Evolutionary conservation across 352 stramenopile species (phyloP), one percentile per base, ranked within the genome.

Genomic region (Elongisporangium senticosum): DNA sequence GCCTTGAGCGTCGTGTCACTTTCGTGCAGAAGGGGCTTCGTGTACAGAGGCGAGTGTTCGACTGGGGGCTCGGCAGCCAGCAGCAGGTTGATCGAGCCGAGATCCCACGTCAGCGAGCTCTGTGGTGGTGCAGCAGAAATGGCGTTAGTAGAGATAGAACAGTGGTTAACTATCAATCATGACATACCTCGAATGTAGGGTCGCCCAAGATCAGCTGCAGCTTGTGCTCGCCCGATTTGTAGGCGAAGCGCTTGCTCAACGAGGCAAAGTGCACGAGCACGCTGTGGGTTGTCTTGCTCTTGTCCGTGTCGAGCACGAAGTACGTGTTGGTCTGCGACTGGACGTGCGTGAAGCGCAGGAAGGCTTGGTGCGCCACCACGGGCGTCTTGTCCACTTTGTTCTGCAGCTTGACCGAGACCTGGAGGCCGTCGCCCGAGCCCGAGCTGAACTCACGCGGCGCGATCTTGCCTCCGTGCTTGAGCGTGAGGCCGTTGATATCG

Each of bases 1-100:
- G 86, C 81, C 62, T 79, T 77, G 4, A 96, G 74, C 53, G 88
- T 92, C 57, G 86, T 91, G 65, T 96, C 88, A 21, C 85, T 95
- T 53, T 96, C 85, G 59, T 96, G 65, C 22, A 95, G 72, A 53
- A 96, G 72, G 43, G 81, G 69, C 66, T 93, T 95, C 37, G 86
- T 77, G 71, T 96, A 96, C 15, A 96, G 73, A 40, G 86, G 83
- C n/a, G 82, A 91, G 5, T 79, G 72, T 22, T 71, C 72, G 51
- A 73, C 62, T 22, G 84, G 81, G 24, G 82, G 81, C 43, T 69
- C 77, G 3, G 80, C 76, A 15, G 59, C 78, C 43, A 96, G 74
- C 58, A 82, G 66, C 43, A 96, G 69, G 48, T 89, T 69, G 20
- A 95, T 74, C 10, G 59, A 55, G 51, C 88, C 88, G 4, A 96